Percentiles rank a stretch among this genome's conserved stretches.
Conservation (phyloP, 495 filamentous ascomycete species). For the Thermothielavioides terrestris region DNA sequence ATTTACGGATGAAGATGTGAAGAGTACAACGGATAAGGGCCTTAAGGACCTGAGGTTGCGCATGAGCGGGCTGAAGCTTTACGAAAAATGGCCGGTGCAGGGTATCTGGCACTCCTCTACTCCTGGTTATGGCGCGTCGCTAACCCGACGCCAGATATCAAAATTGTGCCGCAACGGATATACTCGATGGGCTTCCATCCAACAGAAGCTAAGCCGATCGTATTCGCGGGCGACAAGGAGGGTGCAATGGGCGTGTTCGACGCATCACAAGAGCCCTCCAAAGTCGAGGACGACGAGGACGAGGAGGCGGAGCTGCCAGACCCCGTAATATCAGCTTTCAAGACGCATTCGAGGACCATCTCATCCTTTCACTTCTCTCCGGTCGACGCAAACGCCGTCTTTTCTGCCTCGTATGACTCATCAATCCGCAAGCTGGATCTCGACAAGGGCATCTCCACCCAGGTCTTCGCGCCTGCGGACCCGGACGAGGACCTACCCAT, state of each 20-base stretch:
- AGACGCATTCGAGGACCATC: conserved; percentile 85
- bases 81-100: conserved; percentile 71
- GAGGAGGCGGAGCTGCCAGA: conserved; percentile 46
- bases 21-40: conserved; percentile 69
- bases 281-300: conserved; percentile 47
- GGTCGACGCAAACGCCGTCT: conserved; percentile 61
- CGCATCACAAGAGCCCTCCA: conserved; percentile 59
- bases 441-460: conserved; percentile 62
- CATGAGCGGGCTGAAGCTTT: conserved; percentile 72
- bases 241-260: conserved; percentile 92
- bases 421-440: conserved; percentile 84
- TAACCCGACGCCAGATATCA: conserved; percentile 58
- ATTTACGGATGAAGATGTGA: conserved; percentile 70
- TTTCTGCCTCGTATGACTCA: conserved; percentile 88
- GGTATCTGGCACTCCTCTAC: conserved; percentile 41
- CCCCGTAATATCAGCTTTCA: conserved; percentile 75
- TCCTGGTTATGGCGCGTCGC: background rate
- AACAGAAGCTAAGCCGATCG: conserved; percentile 67
- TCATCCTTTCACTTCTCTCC: conserved; percentile 70
- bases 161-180: conserved; percentile 83
- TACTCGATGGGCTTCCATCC: conserved; percentile 89
- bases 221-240: conserved; percentile 95
- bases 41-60: conserved; percentile 68
- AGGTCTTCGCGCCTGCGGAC: conserved; percentile 68
- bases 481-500: conserved; percentile 64